Percentiles rank a stretch among this genome's conserved stretches.
phyloP scores from a whole-genome alignment of 768 basidiomycete species.

The Lactarius sanguifluus region DNA sequence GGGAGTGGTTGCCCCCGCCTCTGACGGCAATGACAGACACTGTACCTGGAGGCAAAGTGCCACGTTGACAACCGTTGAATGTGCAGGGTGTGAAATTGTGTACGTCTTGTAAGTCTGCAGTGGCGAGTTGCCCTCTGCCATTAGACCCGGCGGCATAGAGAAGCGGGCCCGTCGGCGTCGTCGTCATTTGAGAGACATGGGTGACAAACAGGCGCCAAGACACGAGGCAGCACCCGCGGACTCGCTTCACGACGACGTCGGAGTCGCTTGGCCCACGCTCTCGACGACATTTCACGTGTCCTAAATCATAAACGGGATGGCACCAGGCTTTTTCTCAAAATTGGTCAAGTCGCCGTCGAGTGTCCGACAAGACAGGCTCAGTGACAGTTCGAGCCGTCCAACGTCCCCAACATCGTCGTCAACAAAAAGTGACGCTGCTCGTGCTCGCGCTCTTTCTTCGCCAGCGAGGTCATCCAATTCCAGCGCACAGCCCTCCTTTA shows the following conservation, averaged over 20 bases:
- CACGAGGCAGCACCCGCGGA: neutral
- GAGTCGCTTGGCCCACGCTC: neutral
- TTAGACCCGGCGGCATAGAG: constrained; percentile 51
- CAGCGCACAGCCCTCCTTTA: neutral
- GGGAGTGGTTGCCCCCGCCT: constrained; percentile 78
- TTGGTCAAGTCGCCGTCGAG: constrained; percentile 13
- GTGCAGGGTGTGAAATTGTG: constrained; percentile 41
- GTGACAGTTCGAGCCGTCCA: neutral
- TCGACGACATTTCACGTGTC: neutral
- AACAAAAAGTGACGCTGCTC: neutral
- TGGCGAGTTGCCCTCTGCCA: constrained; percentile 48
- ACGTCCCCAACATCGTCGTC: neutral
- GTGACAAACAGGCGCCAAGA: neutral
- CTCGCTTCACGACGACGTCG: neutral
- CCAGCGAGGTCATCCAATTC: neutral
- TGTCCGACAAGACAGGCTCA: constrained; percentile 1
- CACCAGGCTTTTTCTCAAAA: constrained; percentile 20
- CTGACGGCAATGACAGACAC: constrained; percentile 51
- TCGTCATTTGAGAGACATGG: neutral
- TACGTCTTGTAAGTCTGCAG: constrained; percentile 41
- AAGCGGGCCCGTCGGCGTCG: neutral
- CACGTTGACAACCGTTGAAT: constrained; percentile 34
- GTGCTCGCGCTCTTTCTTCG: constrained; percentile 4
- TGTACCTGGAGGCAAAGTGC: constrained; percentile 33
- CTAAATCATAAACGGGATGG: constrained; percentile 3